These are phyloP conservation scores for Psilocybe subaeruginosa DNA, from an alignment of 768 basidiomycete species.

Conservation along the genomic window DNA sequence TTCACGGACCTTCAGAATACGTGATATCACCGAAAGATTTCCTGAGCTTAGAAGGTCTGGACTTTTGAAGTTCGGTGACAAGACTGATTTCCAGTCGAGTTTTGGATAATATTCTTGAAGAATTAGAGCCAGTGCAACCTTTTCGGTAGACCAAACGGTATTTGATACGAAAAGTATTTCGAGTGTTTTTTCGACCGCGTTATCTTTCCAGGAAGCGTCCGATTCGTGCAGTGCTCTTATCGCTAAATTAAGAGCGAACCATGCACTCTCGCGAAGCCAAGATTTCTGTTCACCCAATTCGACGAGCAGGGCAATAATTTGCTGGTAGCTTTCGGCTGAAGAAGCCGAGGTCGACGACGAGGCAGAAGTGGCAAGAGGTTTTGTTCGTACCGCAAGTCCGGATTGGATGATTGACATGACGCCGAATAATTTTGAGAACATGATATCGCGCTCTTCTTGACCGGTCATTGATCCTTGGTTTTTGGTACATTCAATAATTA, in stretches of 20 bases:
- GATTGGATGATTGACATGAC: conserved; percentile 86
- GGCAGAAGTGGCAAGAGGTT: conserved; percentile 52
- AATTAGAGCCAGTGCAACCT: conserved; percentile 77
- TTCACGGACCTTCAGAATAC: conserved; percentile 73
- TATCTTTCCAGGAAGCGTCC: conserved; percentile 70
- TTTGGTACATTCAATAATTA: conserved; percentile 75
- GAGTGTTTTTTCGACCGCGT: conserved; percentile 57
- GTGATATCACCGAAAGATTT: conserved; percentile 77
- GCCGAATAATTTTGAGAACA: conserved; percentile 93
- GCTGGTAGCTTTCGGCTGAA: conserved; percentile 58
- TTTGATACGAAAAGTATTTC: conserved; percentile 56
- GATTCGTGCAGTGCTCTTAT: conserved; percentile 62
- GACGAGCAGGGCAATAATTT: conserved; percentile 62
- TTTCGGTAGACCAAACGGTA: conserved; percentile 83
- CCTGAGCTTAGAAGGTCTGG: conserved; percentile 64
- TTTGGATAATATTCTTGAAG: conserved; percentile 65
- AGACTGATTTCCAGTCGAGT: conserved; percentile 65
- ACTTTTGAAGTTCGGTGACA: conserved; percentile 79
- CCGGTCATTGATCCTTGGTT: conserved; percentile 78
- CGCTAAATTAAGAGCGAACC: conserved; percentile 77
- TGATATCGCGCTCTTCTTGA: conserved; percentile 89
- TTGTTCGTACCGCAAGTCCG: conserved; percentile 70
- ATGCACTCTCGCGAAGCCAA: conserved; percentile 90
- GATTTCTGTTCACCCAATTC: conserved; percentile 80
- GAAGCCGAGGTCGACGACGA: conserved; percentile 58